These are phyloP conservation scores for Globisporangium abappressorium DNA, from an alignment of 352 stramenopile species.

Conservation along the genomic window DNA sequence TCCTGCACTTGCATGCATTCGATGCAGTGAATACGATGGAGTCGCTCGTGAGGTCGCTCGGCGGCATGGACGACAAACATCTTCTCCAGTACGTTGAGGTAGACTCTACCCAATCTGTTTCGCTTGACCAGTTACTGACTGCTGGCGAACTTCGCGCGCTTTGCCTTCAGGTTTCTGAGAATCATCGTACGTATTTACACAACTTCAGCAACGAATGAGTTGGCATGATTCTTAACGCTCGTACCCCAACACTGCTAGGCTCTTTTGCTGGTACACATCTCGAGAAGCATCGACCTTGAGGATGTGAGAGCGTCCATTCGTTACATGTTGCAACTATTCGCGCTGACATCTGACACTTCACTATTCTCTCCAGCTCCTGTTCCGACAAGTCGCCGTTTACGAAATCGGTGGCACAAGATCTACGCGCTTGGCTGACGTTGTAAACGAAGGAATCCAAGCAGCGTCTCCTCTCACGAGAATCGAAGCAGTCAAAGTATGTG, in stretches of 20 bases:
- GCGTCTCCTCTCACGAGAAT: background rate
- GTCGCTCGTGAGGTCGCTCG: background rate
- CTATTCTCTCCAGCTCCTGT: background rate
- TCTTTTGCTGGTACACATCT: background rate
- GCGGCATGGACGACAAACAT: background rate
- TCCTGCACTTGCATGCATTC: background rate
- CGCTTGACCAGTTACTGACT: background rate
- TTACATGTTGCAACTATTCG: background rate
- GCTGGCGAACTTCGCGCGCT: background rate
- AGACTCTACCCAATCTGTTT: background rate
- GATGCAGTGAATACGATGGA: background rate
- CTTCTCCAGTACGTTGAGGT: background rate
- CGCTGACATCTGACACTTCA: background rate
- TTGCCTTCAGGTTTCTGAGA: background rate
- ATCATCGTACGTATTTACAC: background rate
- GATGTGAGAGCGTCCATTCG: background rate
- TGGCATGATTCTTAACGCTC: background rate
- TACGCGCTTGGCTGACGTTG: background rate
- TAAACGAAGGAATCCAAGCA: background rate
- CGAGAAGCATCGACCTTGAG: background rate
- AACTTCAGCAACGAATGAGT: background rate
- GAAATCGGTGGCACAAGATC: background rate
- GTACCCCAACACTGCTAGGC: background rate
- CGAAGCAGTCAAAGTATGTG: background rate
- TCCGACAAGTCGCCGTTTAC: background rate